Base-by-base conservation (phyloP, 768 basidiomycete genomes). In the Tylopilus subfusipes region DNA sequence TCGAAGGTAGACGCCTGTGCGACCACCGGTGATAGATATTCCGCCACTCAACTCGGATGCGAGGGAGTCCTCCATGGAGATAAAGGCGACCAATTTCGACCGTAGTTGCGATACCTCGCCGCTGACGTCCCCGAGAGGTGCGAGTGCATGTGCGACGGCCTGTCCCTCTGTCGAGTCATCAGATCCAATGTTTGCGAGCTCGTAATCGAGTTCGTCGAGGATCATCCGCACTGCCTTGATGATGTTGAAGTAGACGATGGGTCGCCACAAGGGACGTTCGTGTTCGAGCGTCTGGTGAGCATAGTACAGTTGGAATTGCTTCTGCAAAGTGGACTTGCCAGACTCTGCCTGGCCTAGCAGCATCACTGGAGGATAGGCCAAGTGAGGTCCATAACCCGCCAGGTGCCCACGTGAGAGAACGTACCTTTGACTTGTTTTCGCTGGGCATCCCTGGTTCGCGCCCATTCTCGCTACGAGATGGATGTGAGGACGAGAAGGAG, bases 301-400 rank as follows among this genome's bases (percentile, higher is more conserved):
- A 63, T 90, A 90, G 71, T 84, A 86, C 1, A 91, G 76, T 64
- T 92, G 88, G 63, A 92, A 89, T 68, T 92, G 89, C 64, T 91
- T 91, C 64, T 86, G 87, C 13, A 92, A 76, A 3, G 90, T 92
- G 2, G 88, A 90, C 70, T 93, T 93, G 34, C 88, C 88, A 47
- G 83, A 83, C 68, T 88, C 88, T 55, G 88, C 87, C 64, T 91
- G 88, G 18, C 88, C 88, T 29, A 91, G 78, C 10, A 90, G 76
- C 74, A 90, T 82, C 33, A 89, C 85, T 86, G 58, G 4, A 21
- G 50, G 12, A 44, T 24, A 48, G 13, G 24, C 7, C 29, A 13
- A 19, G 55, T 52, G 56, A 68, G 59, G 29, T 12, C 5, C 19
- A 19, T 27, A 42, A 38, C 30, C 27, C 16, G 8, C 18, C 9